Base-by-base conservation (phyloP, 495 filamentous ascomycete genomes). In the Viridothelium virens region DNA sequence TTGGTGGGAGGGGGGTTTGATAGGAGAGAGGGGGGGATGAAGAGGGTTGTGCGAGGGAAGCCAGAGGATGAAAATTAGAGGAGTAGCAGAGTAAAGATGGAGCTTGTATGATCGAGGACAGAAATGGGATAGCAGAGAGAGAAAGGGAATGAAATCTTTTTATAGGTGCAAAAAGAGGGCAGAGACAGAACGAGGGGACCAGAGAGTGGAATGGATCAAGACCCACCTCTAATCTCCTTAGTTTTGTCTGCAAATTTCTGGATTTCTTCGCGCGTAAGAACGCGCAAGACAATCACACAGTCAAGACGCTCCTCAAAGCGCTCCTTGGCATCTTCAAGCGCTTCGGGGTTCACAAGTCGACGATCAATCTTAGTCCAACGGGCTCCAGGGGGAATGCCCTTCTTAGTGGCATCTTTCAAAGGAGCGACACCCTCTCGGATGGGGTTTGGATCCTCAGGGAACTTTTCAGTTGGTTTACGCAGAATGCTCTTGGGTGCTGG, bases 361-460 rank as follows among this genome's bases (percentile, higher is more conserved):
- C 91, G 84, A 74, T 87, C 88, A 72, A 96, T 89, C 80, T 92
- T 96, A 47, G 91, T 96, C 91, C 91, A 96, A 56, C 90, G 82
- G 3, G 91, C 91, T 41, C 86, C 87, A 0, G 86, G 79, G 5
- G 91, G 91, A 64, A 93, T 89, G 33, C 86, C 85, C 68, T 86
- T 80, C 50, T 70, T 68, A 2, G 63, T 69, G 18, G 53, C 70
- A 56, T 92, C 90, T 75, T 93, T 94, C 72, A 92, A 82, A 16
- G 91, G 91, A 3, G 90, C 89, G 14, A 94, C 91, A n/a, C 91
- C 91, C 72, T 95, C 91, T 36, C 91, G 80, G n/a, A 92, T 83
- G 0, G 88, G 85, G 63, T 87, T 84, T 0, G 84, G 81, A 38
- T 95, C 85, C 70, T 94, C 91, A 0, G 91, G 91, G 75, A 95